These are phyloP conservation scores for Coemansia umbellata DNA, from an alignment of 192 early-diverging fungal species.

Conservation along the genomic window DNA sequence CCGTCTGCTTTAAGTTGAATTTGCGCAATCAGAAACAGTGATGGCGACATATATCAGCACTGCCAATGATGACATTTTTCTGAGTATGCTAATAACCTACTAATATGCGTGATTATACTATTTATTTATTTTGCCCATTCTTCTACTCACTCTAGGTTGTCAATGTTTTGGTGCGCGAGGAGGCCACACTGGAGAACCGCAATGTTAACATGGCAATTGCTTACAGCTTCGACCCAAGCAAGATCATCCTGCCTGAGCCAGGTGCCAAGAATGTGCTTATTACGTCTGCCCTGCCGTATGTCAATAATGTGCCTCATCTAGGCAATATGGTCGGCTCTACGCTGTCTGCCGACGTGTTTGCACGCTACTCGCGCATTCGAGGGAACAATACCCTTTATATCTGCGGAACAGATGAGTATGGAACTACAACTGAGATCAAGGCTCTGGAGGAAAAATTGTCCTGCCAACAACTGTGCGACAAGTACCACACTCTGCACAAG, in stretches of 20 bases:
- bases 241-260: conserved; percentile 28
- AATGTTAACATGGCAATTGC: conserved; percentile 23
- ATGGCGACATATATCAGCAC: too few relatives aligned
- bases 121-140: not conserved
- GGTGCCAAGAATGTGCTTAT: conserved; percentile 83
- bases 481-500: conserved; percentile 85
- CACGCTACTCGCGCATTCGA: conserved; percentile 86
- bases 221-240: conserved; percentile 23
- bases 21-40: not conserved
- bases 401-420: conserved; percentile 99
- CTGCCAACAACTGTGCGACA: conserved; percentile 94
- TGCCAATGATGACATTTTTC: not conserved
- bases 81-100: not conserved
- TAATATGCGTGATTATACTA: not conserved
- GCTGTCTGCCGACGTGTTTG: conserved; percentile 94
- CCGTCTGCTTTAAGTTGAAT: not conserved
- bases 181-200: conserved; percentile 45
- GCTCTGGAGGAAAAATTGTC: conserved; percentile 87
- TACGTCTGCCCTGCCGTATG: conserved; percentile 95
- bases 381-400: conserved; percentile 89
- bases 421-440: conserved; percentile 98
- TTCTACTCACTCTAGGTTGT: conserved; percentile 18
- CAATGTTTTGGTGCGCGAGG: conserved; percentile 45
- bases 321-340: conserved; percentile 99
- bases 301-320: conserved; percentile 98